Evolutionary conservation across 768 basidiomycete genomes (phyloP).

Genomic region (Naganishia vaughanmartiniae): DNA sequence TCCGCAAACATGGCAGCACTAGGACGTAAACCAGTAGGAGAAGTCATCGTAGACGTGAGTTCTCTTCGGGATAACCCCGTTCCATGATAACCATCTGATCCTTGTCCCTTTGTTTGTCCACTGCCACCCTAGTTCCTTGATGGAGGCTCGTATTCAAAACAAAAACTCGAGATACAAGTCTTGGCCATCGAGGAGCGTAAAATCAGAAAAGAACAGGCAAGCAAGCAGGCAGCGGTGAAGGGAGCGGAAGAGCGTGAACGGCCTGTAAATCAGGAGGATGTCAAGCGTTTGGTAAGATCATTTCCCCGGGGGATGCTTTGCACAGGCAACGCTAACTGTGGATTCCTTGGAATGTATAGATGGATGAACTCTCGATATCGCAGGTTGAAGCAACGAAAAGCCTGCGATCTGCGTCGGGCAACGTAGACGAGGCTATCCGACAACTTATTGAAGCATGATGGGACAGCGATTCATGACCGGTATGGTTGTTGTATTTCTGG

Average conservation of each 20-base stretch:
- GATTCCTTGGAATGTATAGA: not conserved
- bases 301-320: not conserved
- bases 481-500: too few relatives aligned
- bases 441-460: conserved; percentile 8
- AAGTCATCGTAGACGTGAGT: conserved; percentile 27
- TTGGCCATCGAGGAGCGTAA: conserved; percentile 22
- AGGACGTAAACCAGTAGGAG: conserved; percentile 17
- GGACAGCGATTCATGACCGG: not conserved
- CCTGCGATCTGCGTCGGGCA: conserved; percentile 3
- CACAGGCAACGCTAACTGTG: not conserved
- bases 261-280: conserved; percentile 17
- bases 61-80: too few relatives aligned
- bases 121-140: conserved; percentile 1
- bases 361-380: conserved; percentile 20
- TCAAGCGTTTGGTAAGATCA: conserved; percentile 7
- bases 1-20: conserved; percentile 1
- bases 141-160: conserved; percentile 18
- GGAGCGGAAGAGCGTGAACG: conserved; percentile 12
- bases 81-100: not conserved
- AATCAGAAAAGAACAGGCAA: conserved; percentile 17
- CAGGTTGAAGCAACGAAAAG: not conserved
- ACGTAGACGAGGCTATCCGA: conserved; percentile 10
- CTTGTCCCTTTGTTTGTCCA: not conserved
- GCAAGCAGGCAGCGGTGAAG: not conserved
- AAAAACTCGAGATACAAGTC: conserved; percentile 17